Evolutionary conservation across 2,329 filamentous ascomycete genomes (phyloP).

Genomic region (Ceratocystis ficicola): DNA sequence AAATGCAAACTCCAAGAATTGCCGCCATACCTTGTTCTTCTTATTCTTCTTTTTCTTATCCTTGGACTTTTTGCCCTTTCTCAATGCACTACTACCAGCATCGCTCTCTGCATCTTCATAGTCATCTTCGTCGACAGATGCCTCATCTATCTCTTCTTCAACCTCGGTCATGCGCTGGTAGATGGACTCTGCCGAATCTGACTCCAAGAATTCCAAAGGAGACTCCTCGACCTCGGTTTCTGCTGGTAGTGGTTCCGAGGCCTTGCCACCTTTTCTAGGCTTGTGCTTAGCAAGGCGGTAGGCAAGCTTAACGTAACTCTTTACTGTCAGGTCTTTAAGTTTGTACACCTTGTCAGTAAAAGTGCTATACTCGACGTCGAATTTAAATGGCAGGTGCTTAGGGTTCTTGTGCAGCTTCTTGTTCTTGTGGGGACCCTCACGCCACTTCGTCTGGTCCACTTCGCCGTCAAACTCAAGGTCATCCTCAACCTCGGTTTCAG

Average conservation of each 20-base stretch:
- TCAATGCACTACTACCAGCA: background rate
- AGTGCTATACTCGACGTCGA: slow-evolving; percentile 77
- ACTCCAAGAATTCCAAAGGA: background rate
- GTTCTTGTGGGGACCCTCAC: slow-evolving; percentile 49
- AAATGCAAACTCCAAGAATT: slow-evolving; percentile 68
- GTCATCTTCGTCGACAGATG: slow-evolving; percentile 25
- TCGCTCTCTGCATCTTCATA: slow-evolving; percentile 24
- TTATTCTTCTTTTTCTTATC: slow-evolving; percentile 42
- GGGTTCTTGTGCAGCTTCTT: slow-evolving; percentile 45
- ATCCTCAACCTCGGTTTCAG: background rate
- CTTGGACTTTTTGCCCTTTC: slow-evolving; percentile 31
- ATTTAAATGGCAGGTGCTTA: slow-evolving; percentile 54
- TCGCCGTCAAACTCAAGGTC: slow-evolving; percentile 23
- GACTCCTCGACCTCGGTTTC: background rate
- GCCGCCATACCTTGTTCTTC: slow-evolving; percentile 60
- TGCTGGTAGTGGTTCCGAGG: background rate
- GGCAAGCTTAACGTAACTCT: slow-evolving; percentile 67
- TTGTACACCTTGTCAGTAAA: slow-evolving; percentile 62
- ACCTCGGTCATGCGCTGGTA: slow-evolving; percentile 20
- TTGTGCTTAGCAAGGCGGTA: slow-evolving; percentile 53
- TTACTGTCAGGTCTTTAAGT: slow-evolving; percentile 71
- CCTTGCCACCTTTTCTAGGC: slow-evolving; percentile 19
- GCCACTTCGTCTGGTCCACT: slow-evolving; percentile 41
- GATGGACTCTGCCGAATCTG: background rate
- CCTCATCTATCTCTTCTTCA: slow-evolving; percentile 24